Percentiles rank a stretch among this genome's conserved stretches.
Conservation (phyloP, 2,329 filamentous ascomycete species). For the Sporothrix globosa region DNA sequence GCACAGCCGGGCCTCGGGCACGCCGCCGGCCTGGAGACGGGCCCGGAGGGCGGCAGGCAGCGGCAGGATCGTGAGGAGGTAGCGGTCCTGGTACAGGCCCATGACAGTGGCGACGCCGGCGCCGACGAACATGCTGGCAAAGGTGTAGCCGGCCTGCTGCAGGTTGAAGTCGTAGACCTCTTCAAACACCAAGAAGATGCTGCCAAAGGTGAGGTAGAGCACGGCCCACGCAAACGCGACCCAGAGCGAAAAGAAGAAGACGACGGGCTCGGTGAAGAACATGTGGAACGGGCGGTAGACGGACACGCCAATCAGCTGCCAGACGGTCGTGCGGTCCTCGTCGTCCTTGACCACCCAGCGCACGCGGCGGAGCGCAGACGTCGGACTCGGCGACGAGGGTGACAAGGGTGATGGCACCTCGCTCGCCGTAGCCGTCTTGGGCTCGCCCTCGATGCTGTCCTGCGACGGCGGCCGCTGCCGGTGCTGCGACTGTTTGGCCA, state of each 20-base stretch:
- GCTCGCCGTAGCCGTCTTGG: not conserved
- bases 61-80: conserved; percentile 54
- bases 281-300: conserved; percentile 77
- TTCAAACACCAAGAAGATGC: conserved; percentile 76
- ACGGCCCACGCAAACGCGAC: conserved; percentile 88
- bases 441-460: conserved; percentile 17
- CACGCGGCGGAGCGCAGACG: conserved; percentile 56
- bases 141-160: conserved; percentile 71
- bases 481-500: not conserved
- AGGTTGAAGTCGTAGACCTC: conserved; percentile 69
- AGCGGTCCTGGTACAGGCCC: conserved; percentile 72
- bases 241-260: conserved; percentile 89
- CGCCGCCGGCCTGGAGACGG: conserved; percentile 53
- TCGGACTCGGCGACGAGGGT: not conserved
- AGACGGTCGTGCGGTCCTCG: conserved; percentile 70
- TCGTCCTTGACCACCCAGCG: conserved; percentile 81
- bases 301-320: conserved; percentile 72
- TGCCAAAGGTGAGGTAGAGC: conserved; percentile 81
- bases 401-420: not conserved
- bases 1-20: conserved; percentile 79
- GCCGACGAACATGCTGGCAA: conserved; percentile 71
- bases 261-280: conserved; percentile 74
- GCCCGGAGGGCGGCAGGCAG: conserved; percentile 47
- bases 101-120: conserved; percentile 67
- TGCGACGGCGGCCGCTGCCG: not conserved